Conservation (phyloP, 257 asterid genomes). For the Leptodermis oblonga region DNA sequence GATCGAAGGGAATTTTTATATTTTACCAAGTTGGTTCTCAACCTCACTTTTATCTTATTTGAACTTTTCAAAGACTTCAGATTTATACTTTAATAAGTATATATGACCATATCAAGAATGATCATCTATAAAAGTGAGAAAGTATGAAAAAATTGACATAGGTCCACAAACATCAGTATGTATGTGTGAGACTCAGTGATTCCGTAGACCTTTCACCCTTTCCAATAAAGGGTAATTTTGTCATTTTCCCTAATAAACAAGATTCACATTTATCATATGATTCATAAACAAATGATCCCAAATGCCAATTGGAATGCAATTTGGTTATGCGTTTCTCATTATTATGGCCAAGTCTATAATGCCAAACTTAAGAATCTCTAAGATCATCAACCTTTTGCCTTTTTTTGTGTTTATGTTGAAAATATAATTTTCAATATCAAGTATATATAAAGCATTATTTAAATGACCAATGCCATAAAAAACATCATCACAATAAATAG, state of each 20-base stretch:
- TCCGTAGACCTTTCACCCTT: background rate
- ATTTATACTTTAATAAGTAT: background rate
- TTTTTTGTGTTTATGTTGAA: background rate
- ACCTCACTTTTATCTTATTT: background rate
- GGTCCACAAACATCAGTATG: background rate
- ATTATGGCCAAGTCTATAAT: background rate
- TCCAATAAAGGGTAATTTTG: background rate
- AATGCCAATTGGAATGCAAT: background rate
- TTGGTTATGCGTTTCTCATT: background rate
- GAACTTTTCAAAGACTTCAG: background rate
- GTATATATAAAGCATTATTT: background rate
- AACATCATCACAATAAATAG: background rate
- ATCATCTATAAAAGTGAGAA: background rate
- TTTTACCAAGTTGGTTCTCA: background rate
- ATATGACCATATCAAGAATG: background rate
- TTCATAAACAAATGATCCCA: background rate
- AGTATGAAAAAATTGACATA: too few species aligned
- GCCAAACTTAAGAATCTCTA: background rate
- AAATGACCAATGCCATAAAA: too few species aligned
- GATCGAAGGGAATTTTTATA: too few species aligned
- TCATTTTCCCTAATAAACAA: background rate
- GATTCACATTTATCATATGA: too few species aligned
- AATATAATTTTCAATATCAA: background rate
- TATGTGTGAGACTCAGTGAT: background rate
- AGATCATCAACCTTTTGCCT: background rate